phyloP scores from a whole-genome alignment of 1,284 basidiomycete genomes.

The Trichosporon asahii region DNA sequence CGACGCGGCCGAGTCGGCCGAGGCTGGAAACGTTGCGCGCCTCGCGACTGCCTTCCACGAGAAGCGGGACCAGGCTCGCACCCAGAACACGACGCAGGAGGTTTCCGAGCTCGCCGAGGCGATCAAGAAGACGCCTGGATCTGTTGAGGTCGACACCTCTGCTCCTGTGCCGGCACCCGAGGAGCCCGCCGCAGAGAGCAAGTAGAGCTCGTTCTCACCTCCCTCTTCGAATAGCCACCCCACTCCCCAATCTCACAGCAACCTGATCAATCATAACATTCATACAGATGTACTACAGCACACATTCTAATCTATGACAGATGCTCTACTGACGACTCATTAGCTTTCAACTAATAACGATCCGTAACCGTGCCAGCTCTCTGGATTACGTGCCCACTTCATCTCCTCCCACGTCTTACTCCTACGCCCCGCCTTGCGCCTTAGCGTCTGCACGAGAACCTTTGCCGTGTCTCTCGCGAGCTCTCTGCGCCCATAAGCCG shows the following conservation, averaged over 20 bases:
- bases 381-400: neutral
- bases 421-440: neutral
- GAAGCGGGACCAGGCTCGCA: neutral
- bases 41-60: conserved; percentile 3
- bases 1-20: conserved; percentile 10
- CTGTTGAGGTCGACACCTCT: neutral
- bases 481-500: neutral
- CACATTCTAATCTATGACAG: neutral
- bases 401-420: neutral
- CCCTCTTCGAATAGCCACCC: neutral
- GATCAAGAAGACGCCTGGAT: conserved; percentile 1
- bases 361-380: neutral
- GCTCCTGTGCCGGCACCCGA: neutral
- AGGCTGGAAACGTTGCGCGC: conserved; percentile 15
- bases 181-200: neutral
- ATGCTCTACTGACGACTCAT: neutral
- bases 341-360: neutral
- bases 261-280: neutral
- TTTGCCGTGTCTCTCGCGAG: neutral
- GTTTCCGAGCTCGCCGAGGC: neutral
- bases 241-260: neutral
- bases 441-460: neutral
- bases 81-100: neutral
- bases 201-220: neutral
- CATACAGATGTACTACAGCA: conserved; percentile 3